Conservation (phyloP, 2,329 filamentous ascomycete species). For the Ambrosiella xylebori region DNA sequence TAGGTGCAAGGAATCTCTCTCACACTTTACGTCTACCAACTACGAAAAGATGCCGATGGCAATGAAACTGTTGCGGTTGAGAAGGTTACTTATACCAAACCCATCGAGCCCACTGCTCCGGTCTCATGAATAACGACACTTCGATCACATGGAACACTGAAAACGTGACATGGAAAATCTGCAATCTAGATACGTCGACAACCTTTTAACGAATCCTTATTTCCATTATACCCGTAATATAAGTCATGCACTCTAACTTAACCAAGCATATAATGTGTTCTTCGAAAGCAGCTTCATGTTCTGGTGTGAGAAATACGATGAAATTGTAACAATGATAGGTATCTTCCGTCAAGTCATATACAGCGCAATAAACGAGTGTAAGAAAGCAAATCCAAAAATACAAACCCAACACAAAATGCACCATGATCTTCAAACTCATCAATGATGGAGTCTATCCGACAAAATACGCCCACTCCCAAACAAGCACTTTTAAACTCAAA, state of each 20-base stretch:
- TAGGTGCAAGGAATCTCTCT: constrained; percentile 92
- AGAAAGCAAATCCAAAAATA: constrained; percentile 2
- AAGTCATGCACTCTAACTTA: constrained; percentile 3
- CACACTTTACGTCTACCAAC: constrained; percentile 84
- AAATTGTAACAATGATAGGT: constrained; percentile 8
- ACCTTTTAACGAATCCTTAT: not conserved
- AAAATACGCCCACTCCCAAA: too few species aligned
- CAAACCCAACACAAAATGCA: constrained; percentile 1
- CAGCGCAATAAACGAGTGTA: constrained; percentile 1
- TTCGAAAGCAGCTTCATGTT: not conserved
- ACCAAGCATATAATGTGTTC: not conserved
- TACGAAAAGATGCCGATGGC: constrained; percentile 60
- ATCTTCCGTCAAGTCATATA: constrained; percentile 9
- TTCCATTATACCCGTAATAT: constrained; percentile 12
- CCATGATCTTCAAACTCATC: not conserved
- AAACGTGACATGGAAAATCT: constrained; percentile 15
- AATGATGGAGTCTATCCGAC: not conserved
- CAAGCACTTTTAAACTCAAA: too few species aligned
- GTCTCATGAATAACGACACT: constrained; percentile 25
- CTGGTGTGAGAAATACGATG: constrained; percentile 1
- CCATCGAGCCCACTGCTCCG: constrained; percentile 38
- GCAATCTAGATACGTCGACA: constrained; percentile 13
- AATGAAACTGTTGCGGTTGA: constrained; percentile 67
- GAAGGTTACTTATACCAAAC: constrained; percentile 74
- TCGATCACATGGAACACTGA: not conserved